Conservation (phyloP, 2,329 filamentous ascomycete species). For the Colletotrichum truncatum region DNA sequence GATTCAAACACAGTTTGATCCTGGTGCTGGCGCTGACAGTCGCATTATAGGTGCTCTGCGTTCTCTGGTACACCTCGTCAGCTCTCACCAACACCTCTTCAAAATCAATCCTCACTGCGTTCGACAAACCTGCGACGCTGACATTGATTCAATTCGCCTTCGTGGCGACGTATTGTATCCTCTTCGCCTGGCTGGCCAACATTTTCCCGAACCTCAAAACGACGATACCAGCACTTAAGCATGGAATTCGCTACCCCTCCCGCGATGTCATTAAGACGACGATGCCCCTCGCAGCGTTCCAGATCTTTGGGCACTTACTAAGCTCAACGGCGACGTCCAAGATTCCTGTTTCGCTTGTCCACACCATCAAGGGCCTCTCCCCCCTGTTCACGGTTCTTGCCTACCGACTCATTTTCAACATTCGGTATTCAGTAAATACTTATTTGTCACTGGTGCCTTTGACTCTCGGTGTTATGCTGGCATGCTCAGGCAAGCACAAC, state of each 20-base stretch:
- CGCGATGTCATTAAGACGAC: constrained; percentile 86
- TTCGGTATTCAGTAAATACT: constrained; percentile 86
- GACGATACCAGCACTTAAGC: constrained; percentile 79
- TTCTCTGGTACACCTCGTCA: constrained; percentile 94
- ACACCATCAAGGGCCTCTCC: constrained; percentile 98
- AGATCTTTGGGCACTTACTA: constrained; percentile 91
- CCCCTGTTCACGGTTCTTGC: constrained; percentile 95
- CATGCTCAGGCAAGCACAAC: constrained; percentile 82
- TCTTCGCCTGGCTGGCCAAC: constrained; percentile 79
- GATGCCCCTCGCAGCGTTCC: constrained; percentile 90
- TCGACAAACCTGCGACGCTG: constrained; percentile 89
- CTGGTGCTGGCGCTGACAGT: constrained; percentile 1
- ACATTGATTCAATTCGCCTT: constrained; percentile 95
- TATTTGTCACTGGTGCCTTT: constrained; percentile 92
- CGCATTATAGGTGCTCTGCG: constrained; percentile 75
- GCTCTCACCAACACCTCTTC: constrained; percentile 97
- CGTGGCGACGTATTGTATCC: constrained; percentile 86
- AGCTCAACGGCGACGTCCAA: constrained; percentile 93
- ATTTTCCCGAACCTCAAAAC: constrained; percentile 76
- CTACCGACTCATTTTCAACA: constrained; percentile 88
- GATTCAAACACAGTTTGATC: background rate
- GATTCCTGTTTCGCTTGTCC: constrained; percentile 95
- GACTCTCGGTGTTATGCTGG: constrained; percentile 93
- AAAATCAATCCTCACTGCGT: constrained; percentile 93
- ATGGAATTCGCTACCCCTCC: constrained; percentile 84